Base-by-base conservation (phyloP, 352 stramenopile species). In the Bremia lactucae region DNA sequence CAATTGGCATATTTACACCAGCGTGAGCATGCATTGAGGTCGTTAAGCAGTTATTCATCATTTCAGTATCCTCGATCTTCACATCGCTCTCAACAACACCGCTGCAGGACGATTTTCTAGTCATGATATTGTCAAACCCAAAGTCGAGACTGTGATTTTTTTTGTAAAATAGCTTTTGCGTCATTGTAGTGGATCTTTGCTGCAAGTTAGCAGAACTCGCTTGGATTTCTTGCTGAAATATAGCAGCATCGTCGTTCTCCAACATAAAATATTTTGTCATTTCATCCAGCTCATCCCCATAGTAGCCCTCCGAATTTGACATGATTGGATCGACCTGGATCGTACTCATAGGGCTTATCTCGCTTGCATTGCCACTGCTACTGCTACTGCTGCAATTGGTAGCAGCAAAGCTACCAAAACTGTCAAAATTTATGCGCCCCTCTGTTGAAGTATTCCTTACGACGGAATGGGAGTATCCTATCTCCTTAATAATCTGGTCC, bases 91-190 rank as follows among this genome's bases (percentile, higher is more conserved):
- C 39, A n/a, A 15, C 45, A 33, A 46, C 35, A 2, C 19, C 49
- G 23, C 13, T 55, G 42, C 58, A 45, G 34, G 58, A 42, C 25
- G 23, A 63, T 18, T 44, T 63, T 18, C 47, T 29, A 11, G 44
- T 58, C 24, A 64, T 55, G 14, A 39, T 29, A 15, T 82, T 68
- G 10, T 69, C 54, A 0, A 55, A 66, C 44, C 83, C 68, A 20
- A 83, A 86, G 46, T 88, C 76, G 22, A 88, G 65, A 47, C 76
- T 88, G 46, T 86, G 72, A 31, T 73, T 71, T 58, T 86, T 86
- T 55, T 83, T 82, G 41, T 71, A 82, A 11, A 37, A 31, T 10
- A 29, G 36, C n/a, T 46, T 43, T 15, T 33, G 44, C 19, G 28
- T 25, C 21, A 49, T 47, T 31, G 42, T 49, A 18, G 23, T 1